phyloP scores from a whole-genome alignment of 1,284 basidiomycete genomes.

The Ustilago nuda region DNA sequence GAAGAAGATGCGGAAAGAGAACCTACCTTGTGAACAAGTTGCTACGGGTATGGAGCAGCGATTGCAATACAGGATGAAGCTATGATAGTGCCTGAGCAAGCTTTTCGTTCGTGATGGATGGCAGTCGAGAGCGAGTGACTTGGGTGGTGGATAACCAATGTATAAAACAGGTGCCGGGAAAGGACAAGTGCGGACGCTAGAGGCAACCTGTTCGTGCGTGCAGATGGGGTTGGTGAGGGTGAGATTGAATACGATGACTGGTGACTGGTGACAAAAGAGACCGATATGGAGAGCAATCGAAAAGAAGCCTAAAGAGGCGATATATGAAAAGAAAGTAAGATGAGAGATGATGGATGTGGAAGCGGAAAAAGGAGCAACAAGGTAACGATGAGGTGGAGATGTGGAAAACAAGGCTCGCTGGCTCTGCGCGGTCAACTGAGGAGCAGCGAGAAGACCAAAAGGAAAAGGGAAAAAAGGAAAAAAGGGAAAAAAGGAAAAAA shows the following conservation, averaged over 20 bases:
- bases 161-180: neutral
- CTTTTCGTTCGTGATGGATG: neutral
- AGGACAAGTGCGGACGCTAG: neutral
- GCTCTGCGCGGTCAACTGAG: constrained; percentile 10
- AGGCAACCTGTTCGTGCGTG: neutral
- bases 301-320: neutral
- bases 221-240: neutral
- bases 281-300: constrained; percentile 4
- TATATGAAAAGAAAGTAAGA: neutral
- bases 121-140: neutral
- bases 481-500: no score
- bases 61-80: neutral
- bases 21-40: neutral
- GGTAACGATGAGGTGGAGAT: constrained; percentile 19
- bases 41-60: neutral
- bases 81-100: neutral
- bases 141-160: neutral
- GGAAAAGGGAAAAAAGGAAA: no score
- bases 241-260: no score
- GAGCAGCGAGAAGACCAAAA: neutral
- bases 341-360: neutral
- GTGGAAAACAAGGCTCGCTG: constrained; percentile 15
- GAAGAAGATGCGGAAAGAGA: neutral
- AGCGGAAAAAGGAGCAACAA: constrained; percentile 3
- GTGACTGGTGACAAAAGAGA: neutral